Evolutionary conservation across 768 basidiomycete genomes (phyloP), one percentile per base, ranked within the genome.

Genomic region (Leccinum obscurum): DNA sequence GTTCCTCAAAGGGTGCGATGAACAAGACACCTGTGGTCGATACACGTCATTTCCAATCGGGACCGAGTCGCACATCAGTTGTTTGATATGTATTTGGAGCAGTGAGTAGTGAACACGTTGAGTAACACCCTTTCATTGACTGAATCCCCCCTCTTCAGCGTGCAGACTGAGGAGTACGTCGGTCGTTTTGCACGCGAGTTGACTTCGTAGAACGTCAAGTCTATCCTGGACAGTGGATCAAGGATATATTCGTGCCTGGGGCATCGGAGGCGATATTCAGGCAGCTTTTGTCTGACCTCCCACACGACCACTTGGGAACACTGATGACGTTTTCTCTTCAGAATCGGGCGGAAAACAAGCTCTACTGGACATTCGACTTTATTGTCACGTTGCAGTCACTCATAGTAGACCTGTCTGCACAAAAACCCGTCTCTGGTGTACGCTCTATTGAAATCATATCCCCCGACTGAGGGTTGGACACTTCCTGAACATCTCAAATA

Each of bases 21-120:
- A 77, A 82, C 52, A 79, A 82, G 39, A 74, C 80, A 0, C 80
- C 85, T 0, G 78, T 86, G 0, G 72, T 73, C 11, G 62, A 77
- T 88, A 8, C 87, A 88, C 66, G 87, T 89, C 4, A 81, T 88
- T 10, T 88, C 87, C 0, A 87, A 88, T 66, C 76, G 86, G 13
- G 87, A 88, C 68, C 80, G 85, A 10, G 75, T 86, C 3, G 84
- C 86, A 0, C 85, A 87, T 65, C 85, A 87, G 70, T 68, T 85
- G 0, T 88, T 89, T 62, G 87, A 89, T 66, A 68, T 88, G 35
- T 85, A 85, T 74, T 85, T 86, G 66, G 84, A 87, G 37, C 83
- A 86, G 87, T 87, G 69, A 70, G 86, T 75, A 83, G 82, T 83
- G 68, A 66, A 73, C 20, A 9, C 4, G 14, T 9, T 14, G 32